Base-by-base conservation (phyloP, 2,329 filamentous ascomycete genomes). In the Fusarium sp. region DNA sequence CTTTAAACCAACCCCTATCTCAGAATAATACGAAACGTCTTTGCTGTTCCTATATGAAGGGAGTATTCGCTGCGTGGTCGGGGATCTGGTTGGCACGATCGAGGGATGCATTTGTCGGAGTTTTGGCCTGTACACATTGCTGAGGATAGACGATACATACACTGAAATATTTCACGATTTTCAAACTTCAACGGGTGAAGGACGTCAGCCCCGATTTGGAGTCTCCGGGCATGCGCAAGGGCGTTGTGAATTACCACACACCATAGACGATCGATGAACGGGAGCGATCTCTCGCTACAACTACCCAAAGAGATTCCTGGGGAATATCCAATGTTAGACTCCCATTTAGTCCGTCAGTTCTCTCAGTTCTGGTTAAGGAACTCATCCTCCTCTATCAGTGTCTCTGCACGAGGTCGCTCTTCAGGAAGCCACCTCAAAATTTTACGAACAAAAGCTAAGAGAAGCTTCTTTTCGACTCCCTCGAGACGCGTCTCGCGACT, bases 31-130 rank as follows among this genome's bases (percentile, higher is more conserved):
- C 4, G 13, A 24, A 48, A 1, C 2, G 14, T 18, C 43, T 48
- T 48, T 24, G 20, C 43, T 10, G 43, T 24, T 48, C 22, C 7
- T 48, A 16, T 24, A 4, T 16, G 43, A 24, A 22, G 48, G 24
- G 16, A 11, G 8, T 10, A n/a, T n/a, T 29, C 48, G 7, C 9
- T n/a, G 11, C 16, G 8, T 29, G 24, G 16, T 29, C 4, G 3
- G 24, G 24, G 24, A 52, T 11, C 16, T 52, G 9, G 24, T 6
- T 52, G 48, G 24, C 9, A 52, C 24, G 27, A 31, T 54, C 20
- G 48, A 29, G 48, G 18, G 27, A 54, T 31, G 6, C 27, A 54
- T 54, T 31, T 54, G 48, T 54, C 11, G 48, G 27, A 54, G 48
- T 31, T 31, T 54, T n/a, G 48, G 11, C 10, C 18, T 29, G 48